phyloP scores from a whole-genome alignment of 108 stramenopile species.

The Conticribra weissflogii region DNA sequence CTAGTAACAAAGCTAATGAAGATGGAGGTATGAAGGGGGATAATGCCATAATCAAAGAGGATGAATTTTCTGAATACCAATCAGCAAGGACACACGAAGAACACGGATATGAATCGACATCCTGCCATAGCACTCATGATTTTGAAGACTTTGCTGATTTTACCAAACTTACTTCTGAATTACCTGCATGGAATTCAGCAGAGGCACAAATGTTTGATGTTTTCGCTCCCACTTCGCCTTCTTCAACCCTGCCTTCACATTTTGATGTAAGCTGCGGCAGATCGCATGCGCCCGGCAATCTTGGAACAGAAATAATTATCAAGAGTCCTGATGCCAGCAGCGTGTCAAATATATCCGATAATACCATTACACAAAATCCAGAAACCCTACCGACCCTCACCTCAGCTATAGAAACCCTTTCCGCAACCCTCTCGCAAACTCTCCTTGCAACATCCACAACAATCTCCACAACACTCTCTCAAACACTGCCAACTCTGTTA shows the following conservation, averaged over 20 bases:
- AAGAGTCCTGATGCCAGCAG: not conserved
- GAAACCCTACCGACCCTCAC: slow-evolving; percentile 13
- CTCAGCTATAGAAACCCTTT: slow-evolving; percentile 9
- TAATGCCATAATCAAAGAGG: no score
- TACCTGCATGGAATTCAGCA: slow-evolving; percentile 30
- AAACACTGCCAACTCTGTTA: slow-evolving; percentile 26
- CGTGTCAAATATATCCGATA: not conserved
- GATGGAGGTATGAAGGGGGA: no score
- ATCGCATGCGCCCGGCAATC: no score
- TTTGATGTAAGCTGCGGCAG: not conserved
- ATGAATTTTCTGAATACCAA: not conserved
- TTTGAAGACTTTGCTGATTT: not conserved
- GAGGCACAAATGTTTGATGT: slow-evolving; percentile 33
- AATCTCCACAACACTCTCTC: slow-evolving; percentile 26
- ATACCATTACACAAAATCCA: not conserved
- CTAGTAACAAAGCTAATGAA: no score
- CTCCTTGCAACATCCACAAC: slow-evolving; percentile 16
- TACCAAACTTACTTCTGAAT: not conserved
- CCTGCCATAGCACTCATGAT: not conserved
- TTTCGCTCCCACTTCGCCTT: not conserved
- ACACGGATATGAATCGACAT: not conserved
- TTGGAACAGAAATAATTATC: no score
- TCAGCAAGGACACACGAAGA: not conserved
- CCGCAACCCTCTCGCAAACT: not conserved
- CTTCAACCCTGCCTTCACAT: not conserved